Base-by-base conservation (phyloP, 2,329 filamentous ascomycete genomes). In the Aspergillus sp. region DNA sequence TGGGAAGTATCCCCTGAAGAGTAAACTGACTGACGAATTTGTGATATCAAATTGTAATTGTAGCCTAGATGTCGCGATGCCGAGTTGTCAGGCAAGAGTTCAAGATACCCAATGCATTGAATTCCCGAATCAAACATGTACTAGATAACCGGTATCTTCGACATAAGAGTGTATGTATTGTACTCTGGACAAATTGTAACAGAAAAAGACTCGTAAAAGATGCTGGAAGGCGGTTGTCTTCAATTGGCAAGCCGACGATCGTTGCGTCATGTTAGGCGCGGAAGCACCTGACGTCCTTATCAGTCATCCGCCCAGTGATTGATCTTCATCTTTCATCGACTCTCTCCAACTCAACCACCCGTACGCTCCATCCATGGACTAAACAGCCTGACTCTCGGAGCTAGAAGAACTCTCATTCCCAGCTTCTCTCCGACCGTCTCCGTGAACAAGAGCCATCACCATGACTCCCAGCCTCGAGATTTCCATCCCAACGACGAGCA, bases 401-500 rank as follows among this genome's bases (percentile, higher is more conserved):
- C 19, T 11, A 24, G 14, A 26, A 30, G 26, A 30, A 30, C 8
- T 8, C 26, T 11, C 26, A 30, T 30, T 30, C 26, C 26, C 9
- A 30, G 26, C 26, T 30, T 30, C 9, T 30, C 26, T 3, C 26
- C 3, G 9, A 11, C 26, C 8, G 8, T 11, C 26, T 10, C 43
- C 14, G 13, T 13, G n/a, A 26, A 9, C 6, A 22, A 24, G 20
- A 4, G 4, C 26, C 55, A 60, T 4, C 45, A 60, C 4, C 45
- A 78, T 78, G 76, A 68, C 73, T 6, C 68, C 75, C 1, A 62
- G 61, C 17, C 62, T 76, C 45, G 75, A 78, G 54, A 77, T 78
- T 52, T 65, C 71, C 44, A 76, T 78, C 49, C 75, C 81, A n/a
- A 78, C 76, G 32, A 79, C 79, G 7, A 72, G 71, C 41, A 65